phyloP scores from a whole-genome alignment of 306 rosid species.

The Cicer arietinum region DNA sequence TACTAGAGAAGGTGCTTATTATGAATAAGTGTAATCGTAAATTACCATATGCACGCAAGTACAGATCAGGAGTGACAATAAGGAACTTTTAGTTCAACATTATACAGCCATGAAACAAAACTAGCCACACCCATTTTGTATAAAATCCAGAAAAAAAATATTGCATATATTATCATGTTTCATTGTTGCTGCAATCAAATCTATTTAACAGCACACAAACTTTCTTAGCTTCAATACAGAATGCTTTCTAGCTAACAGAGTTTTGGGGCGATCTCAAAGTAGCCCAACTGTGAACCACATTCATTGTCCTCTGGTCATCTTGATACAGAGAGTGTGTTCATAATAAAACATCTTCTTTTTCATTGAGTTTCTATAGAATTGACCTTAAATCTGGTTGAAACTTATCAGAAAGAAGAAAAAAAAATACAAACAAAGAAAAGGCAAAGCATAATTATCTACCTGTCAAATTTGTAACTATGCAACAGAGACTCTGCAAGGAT shows the following conservation, averaged over 20 bases:
- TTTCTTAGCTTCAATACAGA: neutral
- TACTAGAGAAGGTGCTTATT: constrained; percentile 4
- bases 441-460: constrained; percentile 55
- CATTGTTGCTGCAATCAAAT: constrained; percentile 10
- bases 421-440: constrained; percentile 1
- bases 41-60: constrained; percentile 3
- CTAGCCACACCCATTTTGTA: constrained; percentile 13
- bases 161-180: neutral
- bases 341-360: neutral
- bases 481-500: constrained; percentile 91
- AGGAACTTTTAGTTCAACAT: neutral
- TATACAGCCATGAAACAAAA: constrained; percentile 5
- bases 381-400: neutral
- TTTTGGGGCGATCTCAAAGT: neutral
- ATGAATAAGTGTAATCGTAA: neutral
- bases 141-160: neutral
- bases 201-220: constrained; percentile 3
- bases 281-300: neutral
- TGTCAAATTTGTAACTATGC: constrained; percentile 97
- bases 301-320: neutral
- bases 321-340: neutral
- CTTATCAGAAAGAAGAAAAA: neutral
- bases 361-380: neutral
- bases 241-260: neutral
- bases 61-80: constrained; percentile 4